Evolutionary conservation across 163 green algal species (phyloP), one percentile per base, ranked within the genome.

Genomic region (Scenedesmus sp.): DNA sequence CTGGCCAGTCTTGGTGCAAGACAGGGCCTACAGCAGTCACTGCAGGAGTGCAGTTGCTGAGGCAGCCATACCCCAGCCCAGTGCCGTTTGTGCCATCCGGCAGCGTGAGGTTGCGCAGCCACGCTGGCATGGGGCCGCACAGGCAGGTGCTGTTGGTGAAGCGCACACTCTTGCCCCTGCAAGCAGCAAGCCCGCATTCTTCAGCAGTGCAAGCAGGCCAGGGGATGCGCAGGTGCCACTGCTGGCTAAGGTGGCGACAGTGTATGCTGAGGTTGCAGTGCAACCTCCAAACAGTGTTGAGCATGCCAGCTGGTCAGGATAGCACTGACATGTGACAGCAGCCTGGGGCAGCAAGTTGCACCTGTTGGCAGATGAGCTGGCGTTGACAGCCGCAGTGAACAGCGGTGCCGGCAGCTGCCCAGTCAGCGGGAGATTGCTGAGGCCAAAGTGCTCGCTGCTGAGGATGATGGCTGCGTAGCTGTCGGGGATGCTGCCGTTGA

Each of bases 111-210:
- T n/a, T 59, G 16, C 20, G 20, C 35, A 88, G 46, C 59, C 40
- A 61, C 12, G 37, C 15, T 33, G 83, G 83, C 30, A 89, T 0
- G 1, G 37, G 12, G 16, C 83, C 83, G 51, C 83, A 89, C 12
- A 89, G 43, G 65, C 83, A 89, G 16, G n/a, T 89, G 61, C 61
- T 89, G 83, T 89, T 81, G 2, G 43, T 61, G 42, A 89, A 81
- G 2, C 61, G 24, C 43, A 81, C 10, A 30, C 35, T n/a, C 35
- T 51, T 49, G 15, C 3, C 15, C 35, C 72, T 44, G 37, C 72
- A 81, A 42, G 78, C 20, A 9, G 20, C 22, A 37, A 16, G 35
- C 49, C 35, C 33, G 51, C n/a, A 46, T 44, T 2, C 61, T 72
- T 72, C 7, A 37, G 61, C 1, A 15, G 46, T 18, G 7, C n/a